These are phyloP conservation scores for Ottelia alismoides DNA, from an alignment of 106 monocot genomes.

Conservation along the genomic window DNA sequence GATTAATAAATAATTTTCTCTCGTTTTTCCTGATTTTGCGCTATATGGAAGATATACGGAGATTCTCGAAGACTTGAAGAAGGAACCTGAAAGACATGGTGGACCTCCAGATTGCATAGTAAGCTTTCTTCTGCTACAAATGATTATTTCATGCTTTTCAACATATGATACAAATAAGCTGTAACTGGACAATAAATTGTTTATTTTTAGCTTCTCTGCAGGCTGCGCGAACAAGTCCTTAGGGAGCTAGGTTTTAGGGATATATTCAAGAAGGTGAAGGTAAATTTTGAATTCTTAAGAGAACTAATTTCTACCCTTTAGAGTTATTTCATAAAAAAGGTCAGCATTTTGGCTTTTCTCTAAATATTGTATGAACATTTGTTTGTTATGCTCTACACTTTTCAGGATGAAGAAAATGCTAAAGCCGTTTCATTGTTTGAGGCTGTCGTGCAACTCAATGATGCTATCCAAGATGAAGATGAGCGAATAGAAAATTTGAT, in stretches of 20 bases:
- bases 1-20: too few relatives aligned
- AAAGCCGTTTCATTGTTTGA: conserved; percentile 89
- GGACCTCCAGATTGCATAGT: conserved; percentile 97
- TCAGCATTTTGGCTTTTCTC: not conserved
- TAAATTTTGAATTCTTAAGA: conserved; percentile 13
- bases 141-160: too few relatives aligned
- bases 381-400: not conserved
- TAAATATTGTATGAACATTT: not conserved
- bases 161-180: too few relatives aligned
- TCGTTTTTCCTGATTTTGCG: too few relatives aligned
- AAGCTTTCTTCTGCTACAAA: conserved; percentile 22
- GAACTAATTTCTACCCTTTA: not conserved
- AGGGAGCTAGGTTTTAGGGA: conserved; percentile 89
- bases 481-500: conserved; percentile 71
- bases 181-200: too few relatives aligned
- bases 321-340: not conserved
- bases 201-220: conserved; percentile 79
- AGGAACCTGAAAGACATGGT: conserved; percentile 89
- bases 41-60: conserved; percentile 71
- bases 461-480: conserved; percentile 73
- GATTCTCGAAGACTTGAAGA: conserved; percentile 90
- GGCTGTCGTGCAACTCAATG: conserved; percentile 51
- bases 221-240: conserved; percentile 77
- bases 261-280: conserved; percentile 99
- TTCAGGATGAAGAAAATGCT: conserved; percentile 90